Base-by-base conservation (phyloP, 345 rosid genomes). In the Sisymbrium irio region DNA sequence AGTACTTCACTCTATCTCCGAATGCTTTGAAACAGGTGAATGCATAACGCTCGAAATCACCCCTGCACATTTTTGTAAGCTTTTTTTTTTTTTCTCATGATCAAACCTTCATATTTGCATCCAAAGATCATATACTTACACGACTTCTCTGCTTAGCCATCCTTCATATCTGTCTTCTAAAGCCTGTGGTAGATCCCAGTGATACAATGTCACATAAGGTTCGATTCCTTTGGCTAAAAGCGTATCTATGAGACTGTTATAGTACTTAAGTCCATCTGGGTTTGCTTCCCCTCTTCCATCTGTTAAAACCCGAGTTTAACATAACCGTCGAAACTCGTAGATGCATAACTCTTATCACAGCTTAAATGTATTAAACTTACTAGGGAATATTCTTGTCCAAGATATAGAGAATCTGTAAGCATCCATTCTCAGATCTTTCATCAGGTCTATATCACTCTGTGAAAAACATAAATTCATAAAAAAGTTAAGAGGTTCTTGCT, bases 101-200 rank as follows among this genome's bases (percentile, higher is more conserved):
- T 70, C 10, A 61, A 27, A 32, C 44, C 54, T 17, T 69, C 37
- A 19, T 64, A 22, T 46, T 55, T 47, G 57, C 33, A 39, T 53
- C 14, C 6, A 62, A 53, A 62, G 50, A 36, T 70, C 30, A 57
- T 44, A 15, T 62, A 83, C 98, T 77, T 65, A 91, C 95, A 91
- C 82, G 30, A 89, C 80, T 78, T 84, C 77, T 80, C 55, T 77
- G 76, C 82, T 87, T 46, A 91, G 62, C 97, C 95, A 94, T 82
- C 98, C 96, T 77, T 83, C 86, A 55, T 87, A 94, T 82, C 80
- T 82, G 58, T 94, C 95, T 79, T 94, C 90, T 45, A 94, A 95
- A 78, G 83, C 87, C 79, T 87, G 98, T 62, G 97, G 97, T 73
- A 91, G 96, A 81, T 94, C 98, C 96, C 95, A 94, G 78, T 94